Evolutionary conservation across 148 eudicot species (phyloP), one percentile per base, ranked within the genome.

Genomic region (Rhododendron mucronatum): DNA sequence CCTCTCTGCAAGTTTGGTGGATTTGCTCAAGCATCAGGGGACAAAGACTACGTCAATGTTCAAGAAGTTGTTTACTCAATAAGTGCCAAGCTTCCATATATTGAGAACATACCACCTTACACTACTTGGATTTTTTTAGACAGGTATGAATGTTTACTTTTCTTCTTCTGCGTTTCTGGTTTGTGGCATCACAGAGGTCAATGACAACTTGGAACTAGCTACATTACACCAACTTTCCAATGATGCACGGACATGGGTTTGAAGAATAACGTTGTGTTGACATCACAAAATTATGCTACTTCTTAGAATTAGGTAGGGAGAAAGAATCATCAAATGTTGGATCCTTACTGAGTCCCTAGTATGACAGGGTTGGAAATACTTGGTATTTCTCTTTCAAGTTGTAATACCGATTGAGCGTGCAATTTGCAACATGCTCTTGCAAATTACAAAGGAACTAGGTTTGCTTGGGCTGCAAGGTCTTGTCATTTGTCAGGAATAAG

Each of bases 71-170:
- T 87, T 33, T 84, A 67, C 78, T 80, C 92, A 30, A 85, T 87
- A 67, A 92, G 91, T 90, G 89, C 89, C 75, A 93, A 83, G 89
- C 93, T 97, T 81, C 94, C 98, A 50, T 85, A 63, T 85, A 23
- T 91, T 71, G 93, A 92, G 82, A 95, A 85, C 83, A 92, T 95
- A 85, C 98, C 99, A 39, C 89, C 92, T 8, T 97, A 93, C 86
- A 95, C 92, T 45, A 92, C 96, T 55, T 97, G 99, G 99, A 89
- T 95, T 76, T 93, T 91, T 84, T 88, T 97, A 77, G 91, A 87
- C 82, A 92, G 93, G 99, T 97, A 87, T 82, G 91, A 75, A 21
- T 45, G 15, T 76, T 33, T 9, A 59, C 9, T 81, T 16, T n/a
- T 73, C 47, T 61, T 50, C 83, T 63, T 45, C 77, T 82, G 76